A percentile compares a stretch with the other conserved stretches of the same genome.
These are phyloP conservation scores for Candida adriatica DNA, from an alignment of 805 yeast genomes.

Conservation along the genomic window DNA sequence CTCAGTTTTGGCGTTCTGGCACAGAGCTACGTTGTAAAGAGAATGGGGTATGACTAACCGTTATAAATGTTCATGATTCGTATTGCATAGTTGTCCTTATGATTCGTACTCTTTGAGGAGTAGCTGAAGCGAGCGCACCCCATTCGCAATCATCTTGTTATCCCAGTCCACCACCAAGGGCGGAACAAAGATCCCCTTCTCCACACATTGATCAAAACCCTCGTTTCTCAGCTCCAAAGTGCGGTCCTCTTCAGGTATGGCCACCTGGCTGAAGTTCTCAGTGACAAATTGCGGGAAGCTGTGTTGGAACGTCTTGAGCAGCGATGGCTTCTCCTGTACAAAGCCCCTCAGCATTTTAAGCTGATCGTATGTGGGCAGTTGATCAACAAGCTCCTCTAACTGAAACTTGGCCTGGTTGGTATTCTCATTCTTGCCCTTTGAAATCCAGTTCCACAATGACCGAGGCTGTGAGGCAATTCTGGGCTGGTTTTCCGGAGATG, in stretches of 20 bases:
- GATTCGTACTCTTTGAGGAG: constrained; percentile 13
- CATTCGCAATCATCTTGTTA: constrained; percentile 45
- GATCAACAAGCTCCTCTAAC: constrained; percentile 9
- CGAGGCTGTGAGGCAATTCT: constrained; percentile 3
- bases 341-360: constrained; percentile 16
- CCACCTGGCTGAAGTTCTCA: constrained; percentile 6
- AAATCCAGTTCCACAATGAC: constrained; percentile 16
- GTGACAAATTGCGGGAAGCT: constrained; percentile 19
- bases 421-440: constrained; percentile 11
- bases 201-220: constrained; percentile 9
- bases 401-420: constrained; percentile 3
- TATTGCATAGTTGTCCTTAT: not conserved
- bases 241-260: constrained; percentile 6
- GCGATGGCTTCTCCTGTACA: constrained; percentile 5
- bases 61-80: not conserved
- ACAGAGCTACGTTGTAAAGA: constrained; percentile 80
- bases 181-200: constrained; percentile 27
- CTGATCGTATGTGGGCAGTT: constrained; percentile 23
- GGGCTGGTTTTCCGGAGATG: constrained; percentile 9
- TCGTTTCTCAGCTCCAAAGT: constrained; percentile 5
- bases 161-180: constrained; percentile 63
- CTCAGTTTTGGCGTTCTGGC: constrained; percentile 82
- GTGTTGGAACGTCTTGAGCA: constrained; percentile 11
- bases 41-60: constrained; percentile 49
- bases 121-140: constrained; percentile 29